Conservation (phyloP, 352 stramenopile genomes). For the Pythium apleroticum region DNA sequence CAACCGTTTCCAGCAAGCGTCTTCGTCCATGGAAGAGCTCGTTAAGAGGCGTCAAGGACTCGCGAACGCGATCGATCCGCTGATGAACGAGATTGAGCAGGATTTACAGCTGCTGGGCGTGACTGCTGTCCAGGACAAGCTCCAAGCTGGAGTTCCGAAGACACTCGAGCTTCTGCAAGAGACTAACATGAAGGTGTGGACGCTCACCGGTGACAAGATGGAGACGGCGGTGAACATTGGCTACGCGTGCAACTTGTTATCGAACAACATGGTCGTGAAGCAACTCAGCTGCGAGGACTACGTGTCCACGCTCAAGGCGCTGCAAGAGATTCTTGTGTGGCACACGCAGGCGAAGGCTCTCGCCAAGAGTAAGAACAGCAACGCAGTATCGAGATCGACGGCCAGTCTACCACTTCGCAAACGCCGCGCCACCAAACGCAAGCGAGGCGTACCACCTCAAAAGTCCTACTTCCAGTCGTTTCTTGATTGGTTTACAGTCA, state of each 20-base stretch:
- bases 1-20: constrained; percentile 47
- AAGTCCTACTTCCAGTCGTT: constrained; percentile 11
- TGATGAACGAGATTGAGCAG: constrained; percentile 85
- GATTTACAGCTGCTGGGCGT: constrained; percentile 81
- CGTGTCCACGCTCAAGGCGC: constrained; percentile 42
- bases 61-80: constrained; percentile 64
- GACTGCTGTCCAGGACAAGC: constrained; percentile 93
- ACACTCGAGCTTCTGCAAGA: constrained; percentile 83
- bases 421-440: constrained; percentile 3
- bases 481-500: constrained; percentile 8
- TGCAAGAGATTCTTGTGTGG: constrained; percentile 49
- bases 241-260: constrained; percentile 88
- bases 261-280: constrained; percentile 76
- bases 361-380: constrained; percentile 2
- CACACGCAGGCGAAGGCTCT: constrained; percentile 19
- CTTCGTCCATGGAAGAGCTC: constrained; percentile 66
- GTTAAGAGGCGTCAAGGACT: constrained; percentile 66
- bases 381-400: neutral
- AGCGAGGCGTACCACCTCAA: neutral
- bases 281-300: constrained; percentile 63
- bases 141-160: constrained; percentile 89
- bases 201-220: constrained; percentile 94
- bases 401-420: constrained; percentile 2
- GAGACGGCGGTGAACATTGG: constrained; percentile 96
- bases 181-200: constrained; percentile 94